Evolutionary conservation across 805 yeast genomes (phyloP).

Genomic region (Starmerella ratchasimensis): DNA sequence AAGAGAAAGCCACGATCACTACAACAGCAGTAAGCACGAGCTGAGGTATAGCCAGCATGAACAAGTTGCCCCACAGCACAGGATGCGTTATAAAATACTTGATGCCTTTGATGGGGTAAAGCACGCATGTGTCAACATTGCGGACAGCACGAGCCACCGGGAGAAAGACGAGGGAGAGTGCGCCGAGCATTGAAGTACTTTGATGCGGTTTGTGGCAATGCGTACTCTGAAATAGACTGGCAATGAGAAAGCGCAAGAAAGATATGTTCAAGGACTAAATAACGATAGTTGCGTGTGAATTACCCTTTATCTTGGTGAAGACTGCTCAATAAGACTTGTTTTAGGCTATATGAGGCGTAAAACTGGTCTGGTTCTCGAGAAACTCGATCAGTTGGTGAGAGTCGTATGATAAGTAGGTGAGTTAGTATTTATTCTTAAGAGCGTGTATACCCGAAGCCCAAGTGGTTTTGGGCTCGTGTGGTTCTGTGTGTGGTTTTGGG

Average conservation of each 20-base stretch:
- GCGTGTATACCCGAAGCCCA: too few relatives aligned
- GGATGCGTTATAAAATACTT: constrained; percentile 31
- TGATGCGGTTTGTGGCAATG: background rate
- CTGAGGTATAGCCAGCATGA: constrained; percentile 36
- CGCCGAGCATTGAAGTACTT: background rate
- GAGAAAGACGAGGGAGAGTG: constrained; percentile 6
- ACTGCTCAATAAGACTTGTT: background rate
- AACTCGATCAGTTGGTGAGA: too few relatives aligned
- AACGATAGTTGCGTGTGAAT: too few relatives aligned
- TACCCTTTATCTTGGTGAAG: background rate
- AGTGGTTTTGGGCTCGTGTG: too few relatives aligned
- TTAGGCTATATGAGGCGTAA: too few relatives aligned
- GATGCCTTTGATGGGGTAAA: constrained; percentile 32
- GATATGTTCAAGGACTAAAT: too few relatives aligned
- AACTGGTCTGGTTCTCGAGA: too few relatives aligned
- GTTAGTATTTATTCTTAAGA: too few relatives aligned
- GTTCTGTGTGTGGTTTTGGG: too few relatives aligned
- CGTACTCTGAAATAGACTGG: too few relatives aligned
- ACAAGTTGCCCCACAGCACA: constrained; percentile 35
- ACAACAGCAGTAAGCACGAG: constrained; percentile 29
- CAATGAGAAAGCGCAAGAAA: too few relatives aligned
- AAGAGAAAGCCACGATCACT: constrained; percentile 27
- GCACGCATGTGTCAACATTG: constrained; percentile 4
- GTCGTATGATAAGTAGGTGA: too few relatives aligned
- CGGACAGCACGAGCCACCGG: background rate